Evolutionary conservation across 768 basidiomycete species (phyloP), one percentile per base, ranked within the genome.

Genomic region (Collybia sp.): DNA sequence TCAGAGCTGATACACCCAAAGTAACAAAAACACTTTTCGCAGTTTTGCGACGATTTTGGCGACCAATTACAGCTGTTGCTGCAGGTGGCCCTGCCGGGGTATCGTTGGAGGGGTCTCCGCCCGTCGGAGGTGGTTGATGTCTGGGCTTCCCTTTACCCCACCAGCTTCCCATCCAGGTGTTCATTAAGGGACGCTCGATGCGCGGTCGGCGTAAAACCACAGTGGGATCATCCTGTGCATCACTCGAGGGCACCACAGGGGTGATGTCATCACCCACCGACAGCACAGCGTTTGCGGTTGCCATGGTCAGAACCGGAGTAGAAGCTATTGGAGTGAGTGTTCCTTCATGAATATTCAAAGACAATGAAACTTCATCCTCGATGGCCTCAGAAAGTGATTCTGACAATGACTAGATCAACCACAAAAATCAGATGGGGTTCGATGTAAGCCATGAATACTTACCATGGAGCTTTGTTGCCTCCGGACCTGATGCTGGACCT

Each of bases 111-210:
- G 50, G 44, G 44, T 61, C 58, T 3, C 50, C 54, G 51, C 19
- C 37, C 53, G n/a, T n/a, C 36, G 53, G 48, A 44, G 41, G 16
- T 30, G 46, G 45, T 19, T 60, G 54, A 53, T 58, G 33, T 20
- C 63, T 60, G 13, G 62, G 44, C 39, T 63, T 77, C 30, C 77
- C 72, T 58, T 82, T 82, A 13, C 66, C 70, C 73, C 85, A 83
- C 82, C 79, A 86, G 0, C 77, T 80, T 0, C 87, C 85, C 73
- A 89, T 79, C 88, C 88, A 90, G 40, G 85, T 82, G 15, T 83
- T 80, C 40, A 87, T 69, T 0, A 70, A 64, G 12, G 79, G 72
- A 12, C 77, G 76, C 84, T 43, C 54, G 64, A 12, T 59, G 61
- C 15, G 17, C 13, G 46, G 37, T 49, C 61, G 65, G 25, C 49